Base-by-base conservation (phyloP, 352 stramenopile genomes). In the Globisporangium yorkense region DNA sequence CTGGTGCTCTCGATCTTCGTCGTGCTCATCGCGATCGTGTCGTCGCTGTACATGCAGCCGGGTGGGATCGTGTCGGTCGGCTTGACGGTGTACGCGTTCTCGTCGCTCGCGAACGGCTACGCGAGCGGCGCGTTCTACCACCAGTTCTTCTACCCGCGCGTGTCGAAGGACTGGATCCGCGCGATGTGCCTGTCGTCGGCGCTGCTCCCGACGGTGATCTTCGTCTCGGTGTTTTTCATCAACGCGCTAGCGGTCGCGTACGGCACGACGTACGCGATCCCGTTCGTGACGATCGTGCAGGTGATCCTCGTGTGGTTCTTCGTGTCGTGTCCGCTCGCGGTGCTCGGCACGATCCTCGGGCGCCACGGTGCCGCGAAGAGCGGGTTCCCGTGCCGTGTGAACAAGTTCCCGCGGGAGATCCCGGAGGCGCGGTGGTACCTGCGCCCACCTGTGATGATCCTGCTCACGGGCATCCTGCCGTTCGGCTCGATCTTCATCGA, bases 401-500 rank as follows among this genome's bases (percentile, higher is more conserved):
- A 99, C 80, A 97, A 97, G 53, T 98, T 99, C 61, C 95, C 97
- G 43, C 84, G 96, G 58, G 84, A 92, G 68, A 72, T 94, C 5
- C 84, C 84, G 5, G 70, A 87, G 50, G 76, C 82, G n/a, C 69
- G 78, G 3, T 94, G 84, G 84, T 94, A 91, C 68, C 58, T 92
- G 40, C 82, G 84, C 20, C 76, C 84, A 20, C 69, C 71, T 21
- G 84, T 98, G 56, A 80, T 99, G 62, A 96, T 98, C 50, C 73
- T 92, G 24, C 72, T 98, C 21, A 98, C 96, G 41, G 97, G 97
- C 24, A 82, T 99, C n/a, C 75, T 99, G 16, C 97, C 96, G 43
- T 99, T 99, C 57, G 97, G 96, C 41, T 98, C 89, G 47, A 99
- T 99, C 71, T 99, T 99, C 70, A 99, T 99, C 68, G 97, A 99